phyloP scores from a whole-genome alignment of 805 yeast genomes.

The Phaffomyces opuntiae region DNA sequence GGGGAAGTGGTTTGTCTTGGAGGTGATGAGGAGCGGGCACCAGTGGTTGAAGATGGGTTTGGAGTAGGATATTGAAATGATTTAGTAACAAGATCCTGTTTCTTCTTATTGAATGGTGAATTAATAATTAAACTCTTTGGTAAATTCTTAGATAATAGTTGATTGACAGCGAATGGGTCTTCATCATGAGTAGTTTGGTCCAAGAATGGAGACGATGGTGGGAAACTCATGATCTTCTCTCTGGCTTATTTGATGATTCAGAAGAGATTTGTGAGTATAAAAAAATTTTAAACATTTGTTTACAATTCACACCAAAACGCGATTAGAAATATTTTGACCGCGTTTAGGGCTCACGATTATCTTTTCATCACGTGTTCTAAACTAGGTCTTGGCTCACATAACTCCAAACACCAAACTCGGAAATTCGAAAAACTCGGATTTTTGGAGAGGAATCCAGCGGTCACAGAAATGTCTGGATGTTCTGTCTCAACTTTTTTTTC shows the following conservation, averaged over 20 bases:
- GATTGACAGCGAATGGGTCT: constrained; percentile 16
- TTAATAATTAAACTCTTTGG: constrained; percentile 16
- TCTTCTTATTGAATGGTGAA: constrained; percentile 13
- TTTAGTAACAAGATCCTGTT: constrained; percentile 8
- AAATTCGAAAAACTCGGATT: too few species aligned
- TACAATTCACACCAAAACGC: constrained; percentile 7
- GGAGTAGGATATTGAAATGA: constrained; percentile 56
- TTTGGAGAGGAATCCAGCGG: too few species aligned
- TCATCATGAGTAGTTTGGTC: constrained; percentile 12
- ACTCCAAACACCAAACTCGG: background rate
- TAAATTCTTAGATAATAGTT: constrained; percentile 1
- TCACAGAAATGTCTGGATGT: background rate
- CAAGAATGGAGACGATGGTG: constrained; percentile 33
- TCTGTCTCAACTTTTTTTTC: background rate
- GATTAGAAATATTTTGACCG: background rate
- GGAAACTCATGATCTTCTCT: constrained; percentile 16
- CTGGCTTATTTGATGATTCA: too few species aligned
- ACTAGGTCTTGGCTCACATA: background rate
- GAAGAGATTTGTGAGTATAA: too few species aligned
- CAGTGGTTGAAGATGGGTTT: constrained; percentile 56
- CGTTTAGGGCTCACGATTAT: background rate
- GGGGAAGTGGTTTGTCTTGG: constrained; percentile 9
- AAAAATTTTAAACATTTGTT: constrained; percentile 1
- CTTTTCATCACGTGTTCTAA: background rate
- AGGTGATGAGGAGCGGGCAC: constrained; percentile 32